A percentile compares a stretch with the other conserved stretches of the same genome.
phyloP scores from a whole-genome alignment of 2,329 filamentous ascomycete species.

The Talaromyces rugulosus region DNA sequence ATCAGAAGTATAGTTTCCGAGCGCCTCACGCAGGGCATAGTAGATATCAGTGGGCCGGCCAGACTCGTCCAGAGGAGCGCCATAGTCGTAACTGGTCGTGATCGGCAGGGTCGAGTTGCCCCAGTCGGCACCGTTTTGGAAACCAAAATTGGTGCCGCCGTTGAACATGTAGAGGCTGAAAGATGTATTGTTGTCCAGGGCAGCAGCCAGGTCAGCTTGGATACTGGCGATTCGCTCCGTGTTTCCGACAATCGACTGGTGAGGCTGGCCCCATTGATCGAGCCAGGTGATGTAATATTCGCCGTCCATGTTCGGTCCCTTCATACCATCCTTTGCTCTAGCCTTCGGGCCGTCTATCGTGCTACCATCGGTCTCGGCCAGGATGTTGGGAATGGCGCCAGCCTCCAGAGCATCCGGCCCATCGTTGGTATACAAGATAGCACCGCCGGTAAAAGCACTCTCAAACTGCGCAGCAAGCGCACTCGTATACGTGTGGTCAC shows the following conservation, averaged over 20 bases:
- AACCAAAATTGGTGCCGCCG: conserved; percentile 50
- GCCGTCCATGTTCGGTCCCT: neutral
- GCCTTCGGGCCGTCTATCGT: neutral
- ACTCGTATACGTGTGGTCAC: conserved; percentile 43
- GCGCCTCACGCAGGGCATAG: conserved; percentile 23
- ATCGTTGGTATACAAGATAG: conserved; percentile 47
- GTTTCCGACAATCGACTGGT: conserved; percentile 20
- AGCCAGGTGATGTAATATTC: conserved; percentile 44
- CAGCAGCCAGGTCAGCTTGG: conserved; percentile 33
- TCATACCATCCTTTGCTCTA: neutral
- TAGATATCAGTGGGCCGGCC: conserved; percentile 46
- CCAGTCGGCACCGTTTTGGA: conserved; percentile 46
- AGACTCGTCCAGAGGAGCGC: conserved; percentile 48
- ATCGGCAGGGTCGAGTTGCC: conserved; percentile 33
- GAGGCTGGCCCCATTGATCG: conserved; percentile 43
- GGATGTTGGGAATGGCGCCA: conserved; percentile 41
- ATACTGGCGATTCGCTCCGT: conserved; percentile 3
- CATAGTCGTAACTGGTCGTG: conserved; percentile 50
- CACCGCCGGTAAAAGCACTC: conserved; percentile 18
- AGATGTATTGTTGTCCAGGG: conserved; percentile 36
- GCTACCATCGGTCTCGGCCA: conserved; percentile 47
- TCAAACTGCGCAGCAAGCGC: conserved; percentile 40
- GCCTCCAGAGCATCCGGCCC: conserved; percentile 42
- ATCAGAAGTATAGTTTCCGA: neutral
- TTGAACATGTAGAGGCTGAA: conserved; percentile 54